Evolutionary conservation across 176 grass and related monocot genomes (phyloP).

Genomic region (Dactylis glomerata): DNA sequence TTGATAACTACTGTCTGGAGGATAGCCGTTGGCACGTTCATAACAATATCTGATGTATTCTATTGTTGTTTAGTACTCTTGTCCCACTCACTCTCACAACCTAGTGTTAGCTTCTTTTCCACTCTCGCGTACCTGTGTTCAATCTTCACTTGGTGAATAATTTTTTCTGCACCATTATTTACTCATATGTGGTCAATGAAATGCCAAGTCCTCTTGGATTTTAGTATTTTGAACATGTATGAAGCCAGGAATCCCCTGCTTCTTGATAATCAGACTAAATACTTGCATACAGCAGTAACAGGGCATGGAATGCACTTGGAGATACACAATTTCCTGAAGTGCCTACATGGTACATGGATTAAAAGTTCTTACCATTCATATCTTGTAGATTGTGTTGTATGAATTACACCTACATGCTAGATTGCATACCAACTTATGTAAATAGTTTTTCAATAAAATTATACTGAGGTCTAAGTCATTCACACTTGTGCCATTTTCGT

Average conservation of each 20-base stretch:
- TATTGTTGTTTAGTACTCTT: slow-evolving; percentile 7
- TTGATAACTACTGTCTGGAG: not conserved
- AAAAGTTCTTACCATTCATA: not conserved
- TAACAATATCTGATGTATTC: not conserved
- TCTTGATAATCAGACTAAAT: not conserved
- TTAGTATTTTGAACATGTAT: not conserved
- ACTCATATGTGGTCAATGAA: slow-evolving; percentile 17
- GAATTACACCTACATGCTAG: not conserved
- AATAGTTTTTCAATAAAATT: not conserved
- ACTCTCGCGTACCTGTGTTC: not conserved
- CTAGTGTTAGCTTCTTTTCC: slow-evolving; percentile 6
- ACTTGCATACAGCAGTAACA: not conserved
- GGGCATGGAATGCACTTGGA: not conserved
- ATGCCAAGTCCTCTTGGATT: not conserved
- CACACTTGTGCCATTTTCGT: not conserved
- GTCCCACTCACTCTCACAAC: not conserved
- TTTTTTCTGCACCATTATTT: slow-evolving; percentile 12
- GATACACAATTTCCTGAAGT: not conserved
- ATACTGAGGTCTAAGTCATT: not conserved
- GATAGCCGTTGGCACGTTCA: not conserved
- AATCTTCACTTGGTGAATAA: not conserved
- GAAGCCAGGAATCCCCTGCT: slow-evolving; percentile 1
- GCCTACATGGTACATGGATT: not conserved
- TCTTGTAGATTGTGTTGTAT: slow-evolving; percentile 16
- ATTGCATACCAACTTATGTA: not conserved